A percentile compares a stretch with the other conserved stretches of the same genome.
These are phyloP conservation scores for Rhizopus microsporus DNA, from an alignment of 371 early-diverging fungal genomes.

Conservation along the genomic window DNA sequence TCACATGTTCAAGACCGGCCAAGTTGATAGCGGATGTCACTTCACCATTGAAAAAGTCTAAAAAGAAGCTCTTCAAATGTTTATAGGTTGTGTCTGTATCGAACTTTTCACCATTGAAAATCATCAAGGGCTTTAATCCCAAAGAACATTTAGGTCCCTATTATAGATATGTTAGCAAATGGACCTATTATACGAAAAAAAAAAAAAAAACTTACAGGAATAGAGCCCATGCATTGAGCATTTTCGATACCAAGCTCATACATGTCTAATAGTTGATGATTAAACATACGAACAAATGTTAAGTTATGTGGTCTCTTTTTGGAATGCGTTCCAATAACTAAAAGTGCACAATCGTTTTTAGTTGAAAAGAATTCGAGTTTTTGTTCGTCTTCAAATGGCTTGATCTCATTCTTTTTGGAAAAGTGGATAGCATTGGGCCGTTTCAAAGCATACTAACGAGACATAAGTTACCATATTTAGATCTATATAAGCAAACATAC, in stretches of 20 bases:
- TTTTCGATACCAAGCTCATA: slow-evolving; percentile 88
- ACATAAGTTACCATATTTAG: neutral
- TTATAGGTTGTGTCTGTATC: slow-evolving; percentile 69
- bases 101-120: slow-evolving; percentile 91
- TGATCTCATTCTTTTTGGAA: slow-evolving; percentile 91
- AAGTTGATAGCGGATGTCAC: slow-evolving; percentile 71
- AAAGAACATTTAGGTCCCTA: slow-evolving; percentile 76
- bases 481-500: slow-evolving; percentile 44
- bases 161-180: slow-evolving; percentile 9
- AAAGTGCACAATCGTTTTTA: slow-evolving; percentile 92
- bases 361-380: slow-evolving; percentile 90
- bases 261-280: slow-evolving; percentile 93
- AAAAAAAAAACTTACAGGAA: slow-evolving; percentile 56
- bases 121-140: slow-evolving; percentile 86
- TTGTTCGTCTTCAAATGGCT: slow-evolving; percentile 94
- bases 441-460: slow-evolving; percentile 79
- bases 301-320: slow-evolving; percentile 97
- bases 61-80: slow-evolving; percentile 77
- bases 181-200: neutral
- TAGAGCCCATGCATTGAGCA: slow-evolving; percentile 62
- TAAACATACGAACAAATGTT: slow-evolving; percentile 87
- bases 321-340: slow-evolving; percentile 88
- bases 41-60: slow-evolving; percentile 94
- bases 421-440: slow-evolving; percentile 89
- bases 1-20: slow-evolving; percentile 88